A percentile compares a stretch with the other conserved stretches of the same genome.
Evolutionary conservation across 139 green algal species (phyloP).

Genomic region (Micractinium sp.): DNA sequence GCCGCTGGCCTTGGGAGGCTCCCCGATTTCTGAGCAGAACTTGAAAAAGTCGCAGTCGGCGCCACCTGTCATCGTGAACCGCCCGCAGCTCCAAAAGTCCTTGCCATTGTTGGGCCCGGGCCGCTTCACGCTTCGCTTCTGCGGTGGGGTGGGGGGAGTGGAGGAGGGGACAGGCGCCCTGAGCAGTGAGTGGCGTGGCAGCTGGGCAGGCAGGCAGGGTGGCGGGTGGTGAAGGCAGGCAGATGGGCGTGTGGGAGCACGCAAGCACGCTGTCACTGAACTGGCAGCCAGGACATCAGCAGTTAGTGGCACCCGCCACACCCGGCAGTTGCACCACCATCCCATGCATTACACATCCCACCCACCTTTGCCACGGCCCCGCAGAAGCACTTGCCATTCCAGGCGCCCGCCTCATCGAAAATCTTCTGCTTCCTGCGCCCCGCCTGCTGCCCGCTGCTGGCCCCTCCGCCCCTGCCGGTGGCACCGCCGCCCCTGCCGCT

Average conservation of each 20-base stretch:
- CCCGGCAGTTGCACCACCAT: neutral
- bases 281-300: neutral
- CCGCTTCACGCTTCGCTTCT: slow-evolving; percentile 26
- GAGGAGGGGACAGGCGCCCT: too few species aligned
- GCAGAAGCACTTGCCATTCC: slow-evolving; percentile 40
- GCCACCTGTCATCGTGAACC: neutral
- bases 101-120: slow-evolving; percentile 27
- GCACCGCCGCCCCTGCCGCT: neutral
- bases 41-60: slow-evolving; percentile 35
- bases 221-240: neutral
- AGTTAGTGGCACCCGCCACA: neutral
- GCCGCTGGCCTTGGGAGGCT: neutral
- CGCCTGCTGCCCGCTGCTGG: neutral
- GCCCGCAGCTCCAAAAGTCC: slow-evolving; percentile 19
- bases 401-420: slow-evolving; percentile 9
- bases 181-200: neutral
- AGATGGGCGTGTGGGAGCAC: neutral
- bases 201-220: neutral
- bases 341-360: neutral
- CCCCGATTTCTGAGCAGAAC: neutral
- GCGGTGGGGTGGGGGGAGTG: neutral
- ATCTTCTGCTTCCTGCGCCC: slow-evolving; percentile 25
- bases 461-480: neutral
- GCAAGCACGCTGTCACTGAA: neutral
- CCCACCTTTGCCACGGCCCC: slow-evolving; percentile 27